Percentiles rank a stretch among this genome's conserved stretches.
phyloP scores from a whole-genome alignment of 2,329 filamentous ascomycete species.

The Fusarium longipes region DNA sequence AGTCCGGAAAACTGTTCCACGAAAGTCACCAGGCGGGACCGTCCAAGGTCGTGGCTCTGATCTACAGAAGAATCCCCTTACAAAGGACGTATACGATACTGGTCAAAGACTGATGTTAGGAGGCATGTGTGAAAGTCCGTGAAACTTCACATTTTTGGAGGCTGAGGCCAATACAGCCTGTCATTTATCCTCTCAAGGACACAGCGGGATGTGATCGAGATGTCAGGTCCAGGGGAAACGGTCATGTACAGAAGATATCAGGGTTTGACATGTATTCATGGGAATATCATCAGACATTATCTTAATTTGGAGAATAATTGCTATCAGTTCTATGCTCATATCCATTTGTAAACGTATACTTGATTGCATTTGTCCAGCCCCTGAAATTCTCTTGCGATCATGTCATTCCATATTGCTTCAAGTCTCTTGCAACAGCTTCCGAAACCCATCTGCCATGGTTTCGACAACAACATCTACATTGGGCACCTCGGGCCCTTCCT shows the following conservation, averaged over 20 bases:
- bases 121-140: background rate
- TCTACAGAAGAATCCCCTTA: too few relatives aligned
- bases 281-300: background rate
- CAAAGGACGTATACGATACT: background rate
- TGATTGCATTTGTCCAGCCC: background rate
- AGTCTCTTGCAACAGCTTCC: slow-evolving; percentile 47
- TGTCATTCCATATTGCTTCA: background rate
- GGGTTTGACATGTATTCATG: background rate
- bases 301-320: slow-evolving; percentile 13
- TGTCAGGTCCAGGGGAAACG: background rate
- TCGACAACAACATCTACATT: slow-evolving; percentile 57
- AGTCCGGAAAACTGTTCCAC: background rate
- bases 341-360: background rate
- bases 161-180: background rate
- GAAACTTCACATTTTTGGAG: slow-evolving; percentile 10
- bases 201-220: background rate
- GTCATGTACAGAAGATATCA: background rate
- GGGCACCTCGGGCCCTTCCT: slow-evolving; percentile 52
- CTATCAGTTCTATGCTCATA: slow-evolving; percentile 14
- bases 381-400: background rate
- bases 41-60: too few relatives aligned
- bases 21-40: background rate
- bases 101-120: background rate
- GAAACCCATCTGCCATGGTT: slow-evolving; percentile 55
- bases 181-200: background rate